Base-by-base conservation (phyloP, 208 protist genomes). In the Porcisia hertigi region DNA sequence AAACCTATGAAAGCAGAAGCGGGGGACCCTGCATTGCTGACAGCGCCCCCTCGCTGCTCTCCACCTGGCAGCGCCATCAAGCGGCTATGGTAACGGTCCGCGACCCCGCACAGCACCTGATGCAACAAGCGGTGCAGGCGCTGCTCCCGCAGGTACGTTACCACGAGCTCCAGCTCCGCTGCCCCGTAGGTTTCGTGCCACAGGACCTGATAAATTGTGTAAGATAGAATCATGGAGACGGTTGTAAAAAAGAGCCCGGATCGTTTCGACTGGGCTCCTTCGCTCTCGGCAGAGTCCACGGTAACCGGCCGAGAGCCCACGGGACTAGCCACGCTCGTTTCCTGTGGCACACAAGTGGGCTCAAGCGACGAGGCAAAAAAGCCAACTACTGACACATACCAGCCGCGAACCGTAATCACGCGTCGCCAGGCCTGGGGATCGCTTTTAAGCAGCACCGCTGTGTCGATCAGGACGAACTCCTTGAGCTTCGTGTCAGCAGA, bases 111-210 rank as follows among this genome's bases (percentile, higher is more conserved):
- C 20, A 96, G 84, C 9, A 90, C 73, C 53, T 86, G 77, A 63
- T 87, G 81, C 52, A 96, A 76, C 14, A 94, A 52, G 30, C 73
- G 45, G 58, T 86, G 77, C 63, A 84, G 69, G 4, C 80, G 70
- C 43, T 87, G 73, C 43, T 86, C 77, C 2, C 81, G 67, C 57
- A 95, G 69, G 71, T 91, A 94, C 12, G 82, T 79, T 30, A 94
- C 86, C 2, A 91, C 75, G 25, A 89, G 53, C 54, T 89, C 80
- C 59, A 95, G 77, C 83, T 97, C 90, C 0, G 81, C 75, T 8
- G 81, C 89, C n/a, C 85, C 93, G 79, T 91, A 95, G 6, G 81
- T 76, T 62, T 94, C 91, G 49, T 91, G 80, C 43, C 88, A 53
- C 59, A 97, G 70, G 7, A 78, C 86, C 47, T 90, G 85, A 70